Evolutionary conservation across 2,329 filamentous ascomycete genomes (phyloP).

Genomic region (Polychaeton citri): DNA sequence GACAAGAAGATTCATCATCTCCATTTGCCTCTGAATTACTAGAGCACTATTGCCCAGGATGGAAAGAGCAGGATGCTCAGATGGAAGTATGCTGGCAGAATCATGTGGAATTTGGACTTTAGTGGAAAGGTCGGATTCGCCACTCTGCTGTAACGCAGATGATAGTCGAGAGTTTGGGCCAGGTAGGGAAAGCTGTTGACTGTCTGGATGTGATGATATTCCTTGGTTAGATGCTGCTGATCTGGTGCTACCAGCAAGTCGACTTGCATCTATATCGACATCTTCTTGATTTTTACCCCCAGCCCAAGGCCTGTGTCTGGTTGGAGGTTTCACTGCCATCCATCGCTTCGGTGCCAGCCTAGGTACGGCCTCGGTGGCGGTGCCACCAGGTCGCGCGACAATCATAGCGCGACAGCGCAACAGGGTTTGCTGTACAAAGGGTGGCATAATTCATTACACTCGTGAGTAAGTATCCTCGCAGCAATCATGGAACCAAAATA

Average conservation of each 20-base stretch:
- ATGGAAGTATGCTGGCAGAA: conserved; percentile 44
- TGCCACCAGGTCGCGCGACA: no score
- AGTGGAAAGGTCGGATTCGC: conserved; percentile 38
- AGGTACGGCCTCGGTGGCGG: no score
- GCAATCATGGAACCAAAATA: no score
- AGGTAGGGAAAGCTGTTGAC: not conserved
- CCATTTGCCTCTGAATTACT: conserved; percentile 49
- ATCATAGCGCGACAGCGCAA: no score
- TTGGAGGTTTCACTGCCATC: conserved; percentile 9
- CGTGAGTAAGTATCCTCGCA: no score
- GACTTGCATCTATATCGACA: conserved; percentile 1
- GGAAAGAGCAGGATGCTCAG: conserved; percentile 42
- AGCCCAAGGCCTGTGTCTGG: conserved; percentile 8
- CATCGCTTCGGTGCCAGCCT: conserved; percentile 6
- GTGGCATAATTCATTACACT: no score
- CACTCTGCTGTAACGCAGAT: conserved; percentile 31
- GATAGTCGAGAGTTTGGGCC: conserved; percentile 25
- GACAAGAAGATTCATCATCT: conserved; percentile 53
- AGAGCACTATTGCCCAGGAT: conserved; percentile 49
- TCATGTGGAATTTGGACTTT: conserved; percentile 51
- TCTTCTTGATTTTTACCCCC: conserved; percentile 3
- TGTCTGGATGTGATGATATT: conserved; percentile 12
- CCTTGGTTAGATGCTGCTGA: not conserved
- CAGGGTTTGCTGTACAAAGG: no score
- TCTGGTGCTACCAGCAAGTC: conserved; percentile 2